phyloP scores from a whole-genome alignment of 2,329 filamentous ascomycete species.

The Phoma sp. region DNA sequence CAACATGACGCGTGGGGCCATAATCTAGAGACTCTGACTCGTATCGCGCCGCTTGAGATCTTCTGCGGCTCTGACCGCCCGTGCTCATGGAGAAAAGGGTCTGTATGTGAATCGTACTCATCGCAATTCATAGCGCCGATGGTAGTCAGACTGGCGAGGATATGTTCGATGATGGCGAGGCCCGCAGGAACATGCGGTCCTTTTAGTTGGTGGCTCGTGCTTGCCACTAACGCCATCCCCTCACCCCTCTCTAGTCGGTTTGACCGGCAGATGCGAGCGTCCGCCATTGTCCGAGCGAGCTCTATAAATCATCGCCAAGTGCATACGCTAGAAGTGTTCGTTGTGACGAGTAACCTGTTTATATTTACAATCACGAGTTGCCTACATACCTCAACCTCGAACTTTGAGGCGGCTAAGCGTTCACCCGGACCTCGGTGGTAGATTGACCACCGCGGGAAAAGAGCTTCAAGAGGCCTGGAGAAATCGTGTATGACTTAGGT shows the following conservation, averaged over 20 bases:
- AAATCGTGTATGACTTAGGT: neutral
- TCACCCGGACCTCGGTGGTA: constrained; percentile 19
- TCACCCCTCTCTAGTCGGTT: neutral
- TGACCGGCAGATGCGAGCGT: constrained; percentile 1
- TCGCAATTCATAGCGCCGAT: neutral
- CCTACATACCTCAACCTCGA: neutral
- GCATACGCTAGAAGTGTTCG: neutral
- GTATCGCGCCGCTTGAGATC: neutral
- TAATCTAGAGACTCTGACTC: constrained; percentile 1
- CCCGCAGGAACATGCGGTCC: too few species aligned
- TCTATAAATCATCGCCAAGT: neutral
- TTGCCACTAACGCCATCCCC: neutral
- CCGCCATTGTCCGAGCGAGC: neutral
- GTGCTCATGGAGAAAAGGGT: neutral
- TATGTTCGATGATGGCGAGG: neutral
- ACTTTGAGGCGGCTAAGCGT: constrained; percentile 16
- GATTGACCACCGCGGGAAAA: constrained; percentile 13
- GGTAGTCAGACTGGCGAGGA: neutral
- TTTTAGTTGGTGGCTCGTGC: too few species aligned
- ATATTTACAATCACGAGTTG: constrained; percentile 2
- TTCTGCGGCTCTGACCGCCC: neutral
- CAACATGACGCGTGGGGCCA: neutral
- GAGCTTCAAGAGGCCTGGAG: constrained; percentile 3
- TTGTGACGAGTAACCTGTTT: neutral
- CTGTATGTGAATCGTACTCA: neutral